Base-by-base conservation (phyloP, 176 grass and related monocot genomes). In the Dendrocalamus sinicus region DNA sequence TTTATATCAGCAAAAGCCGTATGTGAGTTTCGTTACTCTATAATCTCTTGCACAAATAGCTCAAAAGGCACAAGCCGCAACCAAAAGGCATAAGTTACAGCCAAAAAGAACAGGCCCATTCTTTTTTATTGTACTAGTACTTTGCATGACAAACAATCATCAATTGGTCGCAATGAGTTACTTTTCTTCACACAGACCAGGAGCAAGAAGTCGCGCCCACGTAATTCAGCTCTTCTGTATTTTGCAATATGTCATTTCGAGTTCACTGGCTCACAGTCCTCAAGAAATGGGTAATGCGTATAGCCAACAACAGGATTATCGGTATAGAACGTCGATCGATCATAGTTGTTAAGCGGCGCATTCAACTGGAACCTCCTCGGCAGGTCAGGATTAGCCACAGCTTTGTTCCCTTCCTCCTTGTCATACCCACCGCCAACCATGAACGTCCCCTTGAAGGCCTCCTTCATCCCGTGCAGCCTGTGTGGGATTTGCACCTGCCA, bases 211-310 rank as follows among this genome's bases (percentile, higher is more conserved):
- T 14, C 1, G 2, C 17, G 40, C 19, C 9, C 3, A 44, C 14
- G 24, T 13, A 59, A 58, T 60, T 28, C 32, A 46, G 80, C 26
- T n/a, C 40, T 64, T 9, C 6, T 12, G 3, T 46, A 0, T 35
- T 35, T 60, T 62, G 68, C 23, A 62, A 32, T 74, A 32, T 74
- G 26, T 1, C 60, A 19, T 30, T 47, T n/a, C 20, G 43, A 47
- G 22, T 11, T 76, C 20, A 9, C 8, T 35, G 46, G 11, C 12
- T 89, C 47, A 12, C 5, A 81, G 8, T 74, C n/a, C 24, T 89
- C 83, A 16, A 94, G 78, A 76, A 91, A 94, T 1, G 92, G 83
- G 60, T 89, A 91, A 45, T 91, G 86, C 0, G 92, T 91, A 77
- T 89, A 91, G 4, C 89, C 92, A 1, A 89, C 24, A 15, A 89